Evolutionary conservation across 371 early-diverging fungal genomes (phyloP), one percentile per base, ranked within the genome.

Genomic region (Zopfochytrium polystomum): DNA sequence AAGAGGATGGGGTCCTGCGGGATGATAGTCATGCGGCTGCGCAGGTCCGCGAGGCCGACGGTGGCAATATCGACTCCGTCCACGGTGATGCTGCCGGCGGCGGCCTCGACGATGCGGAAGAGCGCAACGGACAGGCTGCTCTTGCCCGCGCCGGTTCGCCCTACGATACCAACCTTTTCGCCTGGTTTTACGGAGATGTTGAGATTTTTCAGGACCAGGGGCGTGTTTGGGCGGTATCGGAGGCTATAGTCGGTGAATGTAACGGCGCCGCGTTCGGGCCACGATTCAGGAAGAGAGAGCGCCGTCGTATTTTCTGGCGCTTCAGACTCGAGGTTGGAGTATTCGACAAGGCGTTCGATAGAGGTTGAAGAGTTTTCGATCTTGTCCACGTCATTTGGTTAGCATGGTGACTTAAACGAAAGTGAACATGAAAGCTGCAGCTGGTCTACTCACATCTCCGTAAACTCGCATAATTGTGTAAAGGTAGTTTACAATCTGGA

Each of bases 131-230:
- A 58, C 54, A 74, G 61, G 31, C 26, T 46, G n/a, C 32, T 46
- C 35, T 51, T 58, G 31, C 50, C 65, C 4, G 54, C 42, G 5
- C 59, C 58, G 23, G 58, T 58, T n/a, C n/a, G n/a, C n/a, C n/a
- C n/a, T n/a, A n/a, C n/a, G n/a, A n/a, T n/a, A n/a, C n/a, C n/a
- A n/a, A 13, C 65, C 18, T 25, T 65, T 52, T 80, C 77, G n/a
- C 66, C 63, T 1, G 70, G 60, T 2, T 65, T 22, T 22, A 81
- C 62, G 3, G 25, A 43, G 42, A 92, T 83, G 1, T 81, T 79
- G 27, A 74, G 53, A 25, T 60, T 61, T 25, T 69, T 80, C 46
- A 95, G 73, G 0, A 91, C 92, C 0, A 71, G 59, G 3, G 87
- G 79, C 0, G 81, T 81, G 9, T 84, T 87, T 43, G 54, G 55